phyloP scores from a whole-genome alignment of 2,329 filamentous ascomycete species.

The Xylariaceae sp. region DNA sequence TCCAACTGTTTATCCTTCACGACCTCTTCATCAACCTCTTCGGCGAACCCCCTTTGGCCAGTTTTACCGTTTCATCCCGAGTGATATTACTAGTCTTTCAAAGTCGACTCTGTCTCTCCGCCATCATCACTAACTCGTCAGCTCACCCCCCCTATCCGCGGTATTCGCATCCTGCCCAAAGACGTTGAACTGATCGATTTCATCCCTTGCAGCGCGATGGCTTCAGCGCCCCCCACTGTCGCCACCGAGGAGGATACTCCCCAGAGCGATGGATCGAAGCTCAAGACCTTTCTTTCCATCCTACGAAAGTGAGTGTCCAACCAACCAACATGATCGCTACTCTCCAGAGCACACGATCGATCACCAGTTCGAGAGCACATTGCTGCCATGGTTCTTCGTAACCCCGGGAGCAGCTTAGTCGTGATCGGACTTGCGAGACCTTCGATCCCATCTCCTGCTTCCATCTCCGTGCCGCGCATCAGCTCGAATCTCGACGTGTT shows the following conservation, averaged over 20 bases:
- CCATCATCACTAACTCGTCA: not conserved
- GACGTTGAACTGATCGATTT: not conserved
- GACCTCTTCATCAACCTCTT: not conserved
- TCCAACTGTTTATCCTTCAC: not conserved
- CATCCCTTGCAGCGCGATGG: constrained; percentile 20
- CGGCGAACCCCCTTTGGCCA: not conserved
- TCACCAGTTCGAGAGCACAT: not conserved
- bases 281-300: constrained; percentile 83
- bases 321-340: not conserved
- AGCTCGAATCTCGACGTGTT: not conserved
- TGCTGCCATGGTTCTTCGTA: not conserved
- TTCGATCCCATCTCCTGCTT: not conserved
- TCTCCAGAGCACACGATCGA: not conserved
- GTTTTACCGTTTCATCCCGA: not conserved
- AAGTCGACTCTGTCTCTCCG: not conserved
- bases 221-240: constrained; percentile 25
- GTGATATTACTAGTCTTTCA: not conserved
- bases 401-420: constrained; percentile 11
- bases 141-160: not conserved
- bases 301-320: constrained; percentile 70
- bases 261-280: constrained; percentile 76
- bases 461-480: constrained; percentile 12
- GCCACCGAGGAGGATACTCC: constrained; percentile 29
- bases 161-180: not conserved
- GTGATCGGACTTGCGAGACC: constrained; percentile 21